Percentiles rank a stretch among this genome's conserved stretches.
These are phyloP conservation scores for Aspergillus thermomutatus DNA, from an alignment of 2,329 filamentous ascomycete species.

Conservation along the genomic window DNA sequence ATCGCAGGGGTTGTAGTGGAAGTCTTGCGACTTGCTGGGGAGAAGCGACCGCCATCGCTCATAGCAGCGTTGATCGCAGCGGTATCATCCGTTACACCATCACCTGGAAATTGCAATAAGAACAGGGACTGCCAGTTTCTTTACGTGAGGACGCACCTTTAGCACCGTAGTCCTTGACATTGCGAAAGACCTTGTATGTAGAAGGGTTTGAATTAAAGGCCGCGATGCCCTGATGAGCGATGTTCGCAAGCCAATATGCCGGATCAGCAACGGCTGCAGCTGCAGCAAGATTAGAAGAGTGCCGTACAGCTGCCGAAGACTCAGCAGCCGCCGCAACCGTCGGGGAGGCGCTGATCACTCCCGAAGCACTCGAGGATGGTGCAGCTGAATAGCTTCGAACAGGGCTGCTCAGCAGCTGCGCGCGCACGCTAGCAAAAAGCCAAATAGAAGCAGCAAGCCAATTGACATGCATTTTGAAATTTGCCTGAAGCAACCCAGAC, in stretches of 20 bases:
- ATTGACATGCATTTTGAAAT: not conserved
- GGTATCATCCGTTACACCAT: conserved; percentile 55
- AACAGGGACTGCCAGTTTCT: not conserved
- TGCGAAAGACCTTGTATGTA: conserved; percentile 26
- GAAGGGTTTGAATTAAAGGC: conserved; percentile 26
- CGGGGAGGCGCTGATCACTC: not conserved
- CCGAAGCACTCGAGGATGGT: not conserved
- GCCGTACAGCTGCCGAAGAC: not conserved
- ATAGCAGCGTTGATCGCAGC: conserved; percentile 52
- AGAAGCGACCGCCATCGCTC: conserved; percentile 44
- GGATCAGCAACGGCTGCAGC: not conserved
- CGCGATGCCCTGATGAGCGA: conserved; percentile 30
- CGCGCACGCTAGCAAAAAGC: not conserved
- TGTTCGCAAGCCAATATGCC: conserved; percentile 31
- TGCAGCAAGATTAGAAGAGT: not conserved
- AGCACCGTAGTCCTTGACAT: conserved; percentile 32
- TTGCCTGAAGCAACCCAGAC: not conserved
- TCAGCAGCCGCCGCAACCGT: not conserved
- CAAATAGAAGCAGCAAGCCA: not conserved
- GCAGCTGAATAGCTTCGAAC: not conserved
- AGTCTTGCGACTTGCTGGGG: conserved; percentile 36
- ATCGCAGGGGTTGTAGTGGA: conserved; percentile 53
- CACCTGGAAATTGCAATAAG: conserved; percentile 26
- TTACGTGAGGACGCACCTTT: conserved; percentile 16
- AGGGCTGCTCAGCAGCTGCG: not conserved